Evolutionary conservation across 202 grass and related monocot species (phyloP).

Genomic region (Schoenoplectus triqueter): DNA sequence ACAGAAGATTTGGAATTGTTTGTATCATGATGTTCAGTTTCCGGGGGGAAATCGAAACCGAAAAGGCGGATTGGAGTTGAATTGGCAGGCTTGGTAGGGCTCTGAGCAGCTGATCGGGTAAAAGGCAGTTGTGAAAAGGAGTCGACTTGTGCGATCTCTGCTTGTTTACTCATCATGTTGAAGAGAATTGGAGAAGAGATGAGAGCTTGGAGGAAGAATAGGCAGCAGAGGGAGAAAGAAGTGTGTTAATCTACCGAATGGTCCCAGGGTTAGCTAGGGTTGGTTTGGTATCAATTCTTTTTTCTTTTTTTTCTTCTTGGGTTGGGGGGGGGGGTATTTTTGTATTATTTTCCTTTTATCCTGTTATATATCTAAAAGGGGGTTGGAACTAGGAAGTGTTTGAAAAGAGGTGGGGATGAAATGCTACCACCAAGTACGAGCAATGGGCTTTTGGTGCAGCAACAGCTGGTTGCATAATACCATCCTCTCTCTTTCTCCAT

Average conservation of each 20-base stretch:
- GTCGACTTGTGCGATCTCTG: slow-evolving; percentile 42
- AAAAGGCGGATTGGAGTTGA: slow-evolving; percentile 75
- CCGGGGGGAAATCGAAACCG: slow-evolving; percentile 70
- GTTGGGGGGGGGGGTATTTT: background rate
- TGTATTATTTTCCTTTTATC: background rate
- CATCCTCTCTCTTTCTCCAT: slow-evolving; percentile 40
- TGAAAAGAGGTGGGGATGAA: slow-evolving; percentile 44
- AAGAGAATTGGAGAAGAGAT: background rate
- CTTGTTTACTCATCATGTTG: slow-evolving; percentile 40
- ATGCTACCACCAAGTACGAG: slow-evolving; percentile 34
- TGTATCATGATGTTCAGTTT: slow-evolving; percentile 44
- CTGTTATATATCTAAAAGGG: background rate
- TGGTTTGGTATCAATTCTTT: slow-evolving; percentile 36
- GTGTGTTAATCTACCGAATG: slow-evolving; percentile 26
- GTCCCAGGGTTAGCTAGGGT: slow-evolving; percentile 35
- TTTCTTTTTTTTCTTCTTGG: background rate
- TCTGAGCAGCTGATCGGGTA: slow-evolving; percentile 43
- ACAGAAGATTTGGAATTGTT: slow-evolving; percentile 50
- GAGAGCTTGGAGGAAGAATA: background rate
- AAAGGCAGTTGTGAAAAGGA: slow-evolving; percentile 77
- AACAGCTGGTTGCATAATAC: slow-evolving; percentile 36
- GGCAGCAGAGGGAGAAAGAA: slow-evolving; percentile 1
- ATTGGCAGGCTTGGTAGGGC: slow-evolving; percentile 35
- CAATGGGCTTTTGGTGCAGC: slow-evolving; percentile 29
- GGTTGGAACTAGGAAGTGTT: slow-evolving; percentile 28